These are phyloP conservation scores for Perkinsus chesapeaki DNA, from an alignment of 169 alveolate species.

Conservation along the genomic window DNA sequence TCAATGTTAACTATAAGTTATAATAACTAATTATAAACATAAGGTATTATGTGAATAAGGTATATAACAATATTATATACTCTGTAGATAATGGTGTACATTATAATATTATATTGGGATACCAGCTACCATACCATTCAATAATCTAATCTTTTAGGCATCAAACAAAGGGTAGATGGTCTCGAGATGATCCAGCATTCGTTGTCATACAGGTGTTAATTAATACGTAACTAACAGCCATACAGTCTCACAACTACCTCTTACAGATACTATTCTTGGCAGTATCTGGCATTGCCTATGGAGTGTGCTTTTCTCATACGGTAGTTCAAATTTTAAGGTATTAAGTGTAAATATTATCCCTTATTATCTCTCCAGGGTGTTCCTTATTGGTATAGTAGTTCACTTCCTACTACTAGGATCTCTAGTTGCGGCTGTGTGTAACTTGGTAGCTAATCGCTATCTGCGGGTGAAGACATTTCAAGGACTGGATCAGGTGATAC, in stretches of 20 bases:
- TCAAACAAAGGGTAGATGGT: not conserved
- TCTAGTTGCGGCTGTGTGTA: not conserved
- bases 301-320: not conserved
- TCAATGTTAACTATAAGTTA: no score
- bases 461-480: not conserved
- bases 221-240: not conserved
- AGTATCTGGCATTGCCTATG: not conserved
- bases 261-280: not conserved
- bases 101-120: no score
- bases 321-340: not conserved
- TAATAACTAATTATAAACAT: no score
- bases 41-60: no score
- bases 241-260: no score
- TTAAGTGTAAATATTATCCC: no score
- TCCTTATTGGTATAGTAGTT: not conserved
- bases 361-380: no score
- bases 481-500: not conserved
- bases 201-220: not conserved
- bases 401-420: not conserved
- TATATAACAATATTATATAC: no score
- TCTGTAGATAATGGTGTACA: no score
- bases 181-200: not conserved
- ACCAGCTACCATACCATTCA: no score
- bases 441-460: not conserved
- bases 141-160: not conserved